Evolutionary conservation across 2,329 filamentous ascomycete genomes (phyloP).

Genomic region (Pseudogymnoascus sp.): DNA sequence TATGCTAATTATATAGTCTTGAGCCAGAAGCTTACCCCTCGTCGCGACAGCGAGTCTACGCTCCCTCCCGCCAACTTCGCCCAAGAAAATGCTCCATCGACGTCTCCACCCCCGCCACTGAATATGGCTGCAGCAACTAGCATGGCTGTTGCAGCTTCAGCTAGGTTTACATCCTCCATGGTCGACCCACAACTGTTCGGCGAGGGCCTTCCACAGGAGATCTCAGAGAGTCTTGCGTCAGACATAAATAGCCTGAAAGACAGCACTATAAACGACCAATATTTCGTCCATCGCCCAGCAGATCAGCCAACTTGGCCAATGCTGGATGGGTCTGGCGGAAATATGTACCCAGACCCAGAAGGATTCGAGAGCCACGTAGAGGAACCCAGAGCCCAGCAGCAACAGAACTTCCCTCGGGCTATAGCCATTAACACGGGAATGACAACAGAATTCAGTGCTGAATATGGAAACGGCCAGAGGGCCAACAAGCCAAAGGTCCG

Average conservation of each 20-base stretch:
- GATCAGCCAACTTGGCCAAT: slow-evolving; percentile 24
- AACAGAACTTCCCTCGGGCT: slow-evolving; percentile 15
- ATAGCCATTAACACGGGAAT: slow-evolving; percentile 23
- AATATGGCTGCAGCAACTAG: slow-evolving; percentile 23
- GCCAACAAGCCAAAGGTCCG: slow-evolving; percentile 39
- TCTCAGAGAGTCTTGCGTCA: slow-evolving; percentile 16
- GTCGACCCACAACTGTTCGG: slow-evolving; percentile 28
- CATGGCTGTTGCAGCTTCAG: slow-evolving; percentile 22
- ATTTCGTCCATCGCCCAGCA: slow-evolving; percentile 15
- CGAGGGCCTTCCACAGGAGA: slow-evolving; percentile 15
- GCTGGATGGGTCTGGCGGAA: slow-evolving; percentile 20
- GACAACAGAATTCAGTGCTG: slow-evolving; percentile 28
- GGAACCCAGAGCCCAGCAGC: slow-evolving; percentile 12
- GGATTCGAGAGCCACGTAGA: slow-evolving; percentile 12
- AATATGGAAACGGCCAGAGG: slow-evolving; percentile 27
- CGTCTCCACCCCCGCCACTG: slow-evolving; percentile 21
- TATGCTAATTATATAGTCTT: slow-evolving; percentile 22
- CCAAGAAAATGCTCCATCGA: slow-evolving; percentile 20
- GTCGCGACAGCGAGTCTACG: slow-evolving; percentile 18
- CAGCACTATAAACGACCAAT: slow-evolving; percentile 10
- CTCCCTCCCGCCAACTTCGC: slow-evolving; percentile 15
- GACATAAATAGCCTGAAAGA: slow-evolving; percentile 21
- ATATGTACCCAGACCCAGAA: slow-evolving; percentile 19
- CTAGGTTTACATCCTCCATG: slow-evolving; percentile 26
- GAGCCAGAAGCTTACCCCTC: slow-evolving; percentile 15